Percentiles rank a stretch among this genome's conserved stretches.
Evolutionary conservation across 345 rosid genomes (phyloP).

Genomic region (Carallia brachiata): DNA sequence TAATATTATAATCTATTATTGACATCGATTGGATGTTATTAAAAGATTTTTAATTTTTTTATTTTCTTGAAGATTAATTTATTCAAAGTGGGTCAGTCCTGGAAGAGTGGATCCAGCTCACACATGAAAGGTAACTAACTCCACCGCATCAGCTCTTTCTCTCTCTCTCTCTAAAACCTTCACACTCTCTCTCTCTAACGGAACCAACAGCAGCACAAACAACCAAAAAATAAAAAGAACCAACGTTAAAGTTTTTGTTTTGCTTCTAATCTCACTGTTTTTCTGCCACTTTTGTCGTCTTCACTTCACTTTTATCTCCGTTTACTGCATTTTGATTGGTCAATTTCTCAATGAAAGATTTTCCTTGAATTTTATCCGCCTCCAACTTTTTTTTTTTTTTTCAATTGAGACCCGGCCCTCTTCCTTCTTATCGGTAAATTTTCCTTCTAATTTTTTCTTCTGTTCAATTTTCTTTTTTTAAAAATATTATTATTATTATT

Average conservation of each 20-base stretch:
- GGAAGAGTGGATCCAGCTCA: conserved; percentile 86
- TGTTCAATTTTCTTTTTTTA: too few species aligned
- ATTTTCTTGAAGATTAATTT: conserved; percentile 5
- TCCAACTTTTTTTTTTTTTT: too few species aligned
- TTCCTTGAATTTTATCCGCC: neutral
- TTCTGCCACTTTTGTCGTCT: neutral
- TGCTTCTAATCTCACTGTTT: conserved; percentile 23
- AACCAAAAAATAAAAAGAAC: too few species aligned
- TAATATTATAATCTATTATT: too few species aligned
- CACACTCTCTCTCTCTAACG: neutral
- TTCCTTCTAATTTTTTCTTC: too few species aligned
- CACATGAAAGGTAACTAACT: conserved; percentile 42
- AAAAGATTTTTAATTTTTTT: conserved; percentile 11
- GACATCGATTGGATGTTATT: neutral
- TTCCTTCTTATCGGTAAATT: too few species aligned
- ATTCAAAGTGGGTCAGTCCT: conserved; percentile 53
- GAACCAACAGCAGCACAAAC: conserved; percentile 16
- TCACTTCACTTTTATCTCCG: neutral
- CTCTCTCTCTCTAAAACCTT: neutral
- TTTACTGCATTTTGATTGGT: neutral
- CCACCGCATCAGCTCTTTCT: conserved; percentile 23
- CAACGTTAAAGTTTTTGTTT: conserved; percentile 1
- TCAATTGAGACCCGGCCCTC: too few species aligned
- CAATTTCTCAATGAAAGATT: neutral
- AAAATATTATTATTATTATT: too few species aligned